Base-by-base conservation (phyloP, 2,329 filamentous ascomycete species). In the Colletotrichum lini region DNA sequence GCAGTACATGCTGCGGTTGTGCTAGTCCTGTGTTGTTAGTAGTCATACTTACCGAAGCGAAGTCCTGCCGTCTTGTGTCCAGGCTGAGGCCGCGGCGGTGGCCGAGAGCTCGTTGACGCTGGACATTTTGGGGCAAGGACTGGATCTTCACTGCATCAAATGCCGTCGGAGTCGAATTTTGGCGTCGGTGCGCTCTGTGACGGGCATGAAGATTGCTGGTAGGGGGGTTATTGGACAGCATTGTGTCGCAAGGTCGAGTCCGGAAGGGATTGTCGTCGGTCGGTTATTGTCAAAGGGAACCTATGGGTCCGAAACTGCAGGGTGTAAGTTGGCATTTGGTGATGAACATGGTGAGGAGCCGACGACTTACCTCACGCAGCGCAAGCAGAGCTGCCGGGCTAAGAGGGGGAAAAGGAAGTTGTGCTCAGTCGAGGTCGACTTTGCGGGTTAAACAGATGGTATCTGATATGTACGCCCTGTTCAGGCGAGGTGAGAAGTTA, bases 51-150 rank as follows among this genome's bases (percentile, higher is more conserved):
- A 88, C 84, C 84, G 82, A 83, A 76, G 78, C 80, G 77, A 85
- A 85, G 76, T 87, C 85, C 83, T 87, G 87, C 78, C 83, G 87
- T 83, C 90, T 86, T 75, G 90, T 93, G 84, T 97, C 94, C 78
- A 97, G 87, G 84, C 93, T 96, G 84, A 95, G 90, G 79, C 95
- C 95, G 81, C 94, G 89, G 83, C 94, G 92, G 84, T 97, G 94
- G 80, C 87, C 85, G 76, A 84, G 79, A 77, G 79, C 80, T 68
- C 79, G 81, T 74, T 80, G 80, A 53, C 78, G 79, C 71, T 80
- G 80, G 82, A 89, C 86, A 70, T 82, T 87, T 42, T 63, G 67
- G 79, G 91, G 89, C 84, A 93, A 87, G 84, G 87, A 89, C 70
- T 84, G 84, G 84, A 91, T 90, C 88, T 91, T 93, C 80, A 90